Evolutionary conservation across 805 yeast species (phyloP).

Genomic region (Spathaspora hagerdaliae): DNA sequence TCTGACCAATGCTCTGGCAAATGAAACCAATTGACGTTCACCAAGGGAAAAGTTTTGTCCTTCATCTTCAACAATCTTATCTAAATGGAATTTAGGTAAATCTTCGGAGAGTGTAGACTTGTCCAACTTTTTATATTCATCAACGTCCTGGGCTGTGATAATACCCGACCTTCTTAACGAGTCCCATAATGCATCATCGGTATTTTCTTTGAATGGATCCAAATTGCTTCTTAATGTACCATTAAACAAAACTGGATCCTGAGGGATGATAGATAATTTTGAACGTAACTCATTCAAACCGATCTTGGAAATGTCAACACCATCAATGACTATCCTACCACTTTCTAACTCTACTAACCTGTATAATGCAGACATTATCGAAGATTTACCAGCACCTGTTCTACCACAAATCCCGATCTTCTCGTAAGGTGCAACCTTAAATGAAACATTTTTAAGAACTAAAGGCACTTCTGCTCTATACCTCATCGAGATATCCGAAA

Average conservation of each 20-base stretch:
- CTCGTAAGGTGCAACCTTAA: slow-evolving; percentile 48
- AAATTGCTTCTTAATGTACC: slow-evolving; percentile 53
- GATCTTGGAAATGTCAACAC: slow-evolving; percentile 44
- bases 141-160: slow-evolving; percentile 28
- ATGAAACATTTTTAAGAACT: slow-evolving; percentile 44
- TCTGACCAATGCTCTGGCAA: slow-evolving; percentile 36
- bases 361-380: slow-evolving; percentile 57
- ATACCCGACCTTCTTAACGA: slow-evolving; percentile 52
- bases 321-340: slow-evolving; percentile 53
- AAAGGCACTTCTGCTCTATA: slow-evolving; percentile 56
- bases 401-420: slow-evolving; percentile 82
- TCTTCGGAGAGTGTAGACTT: slow-evolving; percentile 7
- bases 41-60: slow-evolving; percentile 36
- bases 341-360: slow-evolving; percentile 45
- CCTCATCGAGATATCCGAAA: slow-evolving; percentile 43
- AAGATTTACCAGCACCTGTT: slow-evolving; percentile 77
- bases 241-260: slow-evolving; percentile 59
- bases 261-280: slow-evolving; percentile 59
- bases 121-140: slow-evolving; percentile 11
- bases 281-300: slow-evolving; percentile 50
- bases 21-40: slow-evolving; percentile 34
- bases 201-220: slow-evolving; percentile 52
- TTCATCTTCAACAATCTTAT: slow-evolving; percentile 32
- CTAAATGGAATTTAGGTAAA: slow-evolving; percentile 34
- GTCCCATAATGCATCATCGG: slow-evolving; percentile 50